These are phyloP conservation scores for Alternaria sp. DNA, from an alignment of 2,329 filamentous ascomycete species.

Conservation along the genomic window DNA sequence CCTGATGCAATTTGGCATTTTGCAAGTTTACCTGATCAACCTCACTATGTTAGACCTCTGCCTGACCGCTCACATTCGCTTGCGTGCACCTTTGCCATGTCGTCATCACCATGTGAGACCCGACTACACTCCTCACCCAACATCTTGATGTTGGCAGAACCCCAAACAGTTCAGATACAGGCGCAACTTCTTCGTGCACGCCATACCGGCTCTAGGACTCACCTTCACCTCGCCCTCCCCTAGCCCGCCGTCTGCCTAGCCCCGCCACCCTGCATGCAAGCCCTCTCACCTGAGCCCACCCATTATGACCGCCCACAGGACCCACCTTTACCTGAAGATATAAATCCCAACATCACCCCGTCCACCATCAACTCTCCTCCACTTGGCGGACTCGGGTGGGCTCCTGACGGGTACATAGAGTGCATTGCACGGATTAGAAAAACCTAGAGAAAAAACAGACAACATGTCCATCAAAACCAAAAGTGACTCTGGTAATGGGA, in stretches of 20 bases:
- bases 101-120: neutral
- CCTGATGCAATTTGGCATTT: neutral
- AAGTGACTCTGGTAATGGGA: neutral
- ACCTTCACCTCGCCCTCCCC: neutral
- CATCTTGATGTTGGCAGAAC: neutral
- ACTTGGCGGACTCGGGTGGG: slow-evolving; percentile 4
- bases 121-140: neutral
- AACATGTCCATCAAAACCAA: neutral
- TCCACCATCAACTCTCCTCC: neutral
- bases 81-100: neutral
- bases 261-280: neutral
- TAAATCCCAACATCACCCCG: neutral
- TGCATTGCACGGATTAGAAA: neutral
- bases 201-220: neutral
- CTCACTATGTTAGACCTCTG: neutral
- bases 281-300: neutral
- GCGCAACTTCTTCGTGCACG: neutral
- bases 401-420: neutral
- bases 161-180: neutral
- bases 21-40: neutral
- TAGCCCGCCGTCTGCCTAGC: neutral
- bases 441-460: neutral
- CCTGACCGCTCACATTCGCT: neutral
- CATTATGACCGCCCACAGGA: neutral
- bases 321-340: neutral